Evolutionary conservation across 495 filamentous ascomycete species (phyloP).

Genomic region (Durotheca rogersii): DNA sequence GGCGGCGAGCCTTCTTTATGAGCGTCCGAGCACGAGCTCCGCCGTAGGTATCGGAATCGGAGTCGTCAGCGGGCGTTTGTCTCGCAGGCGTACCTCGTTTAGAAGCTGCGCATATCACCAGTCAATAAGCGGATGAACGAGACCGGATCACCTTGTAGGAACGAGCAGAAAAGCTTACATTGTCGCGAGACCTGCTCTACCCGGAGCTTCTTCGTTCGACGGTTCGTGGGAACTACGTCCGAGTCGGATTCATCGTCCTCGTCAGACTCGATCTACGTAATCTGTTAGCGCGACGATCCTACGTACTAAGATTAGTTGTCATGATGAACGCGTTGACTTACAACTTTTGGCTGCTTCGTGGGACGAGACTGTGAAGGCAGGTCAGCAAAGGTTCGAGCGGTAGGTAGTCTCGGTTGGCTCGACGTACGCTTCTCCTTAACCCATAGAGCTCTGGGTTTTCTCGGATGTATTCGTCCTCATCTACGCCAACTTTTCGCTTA

Average conservation of each 20-base stretch:
- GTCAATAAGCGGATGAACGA: conserved; percentile 29
- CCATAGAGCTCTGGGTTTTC: conserved; percentile 97
- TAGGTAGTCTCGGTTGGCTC: conserved; percentile 1
- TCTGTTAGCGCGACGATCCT: conserved; percentile 24
- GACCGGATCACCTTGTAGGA: neutral
- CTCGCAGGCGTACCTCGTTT: conserved; percentile 63
- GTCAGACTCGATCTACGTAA: conserved; percentile 63
- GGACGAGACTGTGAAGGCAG: conserved; percentile 48
- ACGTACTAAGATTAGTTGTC: neutral
- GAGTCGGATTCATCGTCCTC: conserved; percentile 73
- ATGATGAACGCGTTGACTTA: conserved; percentile 36
- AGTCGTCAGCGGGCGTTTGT: conserved; percentile 60
- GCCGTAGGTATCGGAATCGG: conserved; percentile 73
- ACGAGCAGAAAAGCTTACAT: conserved; percentile 37
- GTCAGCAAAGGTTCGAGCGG: conserved; percentile 38
- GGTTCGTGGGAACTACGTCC: conserved; percentile 55
- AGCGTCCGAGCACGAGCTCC: conserved; percentile 64
- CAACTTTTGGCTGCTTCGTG: conserved; percentile 51
- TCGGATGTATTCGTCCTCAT: conserved; percentile 78
- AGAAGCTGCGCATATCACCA: conserved; percentile 55
- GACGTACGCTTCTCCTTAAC: conserved; percentile 80
- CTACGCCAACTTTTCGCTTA: conserved; percentile 73
- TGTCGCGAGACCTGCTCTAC: conserved; percentile 52
- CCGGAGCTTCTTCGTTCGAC: conserved; percentile 50
- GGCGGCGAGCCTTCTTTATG: conserved; percentile 70